Base-by-base conservation (phyloP, 768 basidiomycete species). In the Sarcodon sp. region DNA sequence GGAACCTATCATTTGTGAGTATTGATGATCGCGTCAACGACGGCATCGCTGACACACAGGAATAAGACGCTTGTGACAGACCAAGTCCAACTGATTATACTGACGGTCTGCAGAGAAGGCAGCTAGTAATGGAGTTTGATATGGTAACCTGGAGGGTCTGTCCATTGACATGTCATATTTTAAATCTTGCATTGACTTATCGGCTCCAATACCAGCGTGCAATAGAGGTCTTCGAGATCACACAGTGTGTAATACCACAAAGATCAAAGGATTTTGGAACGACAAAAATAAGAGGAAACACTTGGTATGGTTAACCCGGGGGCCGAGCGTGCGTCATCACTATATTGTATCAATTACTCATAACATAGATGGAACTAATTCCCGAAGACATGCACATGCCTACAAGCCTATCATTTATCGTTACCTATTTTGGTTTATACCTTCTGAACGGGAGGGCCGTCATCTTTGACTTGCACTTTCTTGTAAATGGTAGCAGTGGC, bases 41-140 rank as follows among this genome's bases (percentile, higher is more conserved):
- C 21, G 21, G 21, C 21, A 27, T 27, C 4, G 21, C 21, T 27
- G 21, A 27, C 4, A 4, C 21, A 27, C 21, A 27, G 21, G 21
- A 4, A 27, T 27, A 27, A 89, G 87, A 69, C 61, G 58, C 72
- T 9, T 83, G 85, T 56, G 76, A 82, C 51, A 67, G 73, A 21
- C 83, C 87, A 0, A 72, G 66, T 12, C 69, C 77, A 47, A 71
- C 80, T 16, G 83, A 88, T 53, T 81, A 81, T 51, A 65, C 64
- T 1, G 67, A 70, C 0, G 81, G 83, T 1, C 66, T 87, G 35
- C 70, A 71, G 52, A 90, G 86, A 58, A 76, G 78, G 41, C 94
- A 99, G 61, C 76, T 90, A 53, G 86, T 99, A 0, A 70, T 96
- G 53, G 92, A 97, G 61, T 80, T 97, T 55, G 92, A 94, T 54